Evolutionary conservation across 2,329 filamentous ascomycete species (phyloP), one percentile per base, ranked within the genome.

Genomic region (Coleophoma crateriformis): DNA sequence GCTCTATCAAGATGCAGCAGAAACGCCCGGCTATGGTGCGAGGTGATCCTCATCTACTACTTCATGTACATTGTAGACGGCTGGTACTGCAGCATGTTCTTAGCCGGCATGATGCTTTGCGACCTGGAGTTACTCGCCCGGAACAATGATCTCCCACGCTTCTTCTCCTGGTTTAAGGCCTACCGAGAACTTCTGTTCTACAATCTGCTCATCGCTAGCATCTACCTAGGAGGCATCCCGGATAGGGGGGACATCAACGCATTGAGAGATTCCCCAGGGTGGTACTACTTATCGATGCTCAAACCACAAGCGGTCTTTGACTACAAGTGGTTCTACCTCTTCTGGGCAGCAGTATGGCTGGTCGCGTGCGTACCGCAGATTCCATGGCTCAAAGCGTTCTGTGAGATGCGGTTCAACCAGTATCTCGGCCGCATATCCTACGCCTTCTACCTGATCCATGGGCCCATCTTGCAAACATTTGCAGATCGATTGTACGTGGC

Each of bases 51-150:
- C 11, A 73, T 81, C 15, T 70, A 72, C 54, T 88, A 88, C 66
- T 86, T 85, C 60, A 70, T 88, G 61, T 87, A 85, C 62, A 74
- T 87, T 47, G 75, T 75, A 4, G 85, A 88, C 61, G 83, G 81
- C 22, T 80, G 75, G 65, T 81, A 80, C 60, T 78, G 77, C 55
- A 72, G 80, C n/a, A 71, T 83, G 64, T 86, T 86, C 61, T 64
- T 77, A 12, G 67, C 73, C 0, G 83, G 83, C 15, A 81, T 84
- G 77, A 64, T 85, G 3, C 71, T 84, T 13, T 77, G 76, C 62
- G 81, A 86, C 51, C 64, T 86, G 32, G 82, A 86, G 55, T 59
- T 80, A 6, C 71, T 84, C 2, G 73, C 76, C 1, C 65, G 64
- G 42, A 67, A 66, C 40, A 69, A 72, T 34, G 69, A 78, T 39